Conservation (phyloP, 768 basidiomycete genomes). For the Inosperma sp. region DNA sequence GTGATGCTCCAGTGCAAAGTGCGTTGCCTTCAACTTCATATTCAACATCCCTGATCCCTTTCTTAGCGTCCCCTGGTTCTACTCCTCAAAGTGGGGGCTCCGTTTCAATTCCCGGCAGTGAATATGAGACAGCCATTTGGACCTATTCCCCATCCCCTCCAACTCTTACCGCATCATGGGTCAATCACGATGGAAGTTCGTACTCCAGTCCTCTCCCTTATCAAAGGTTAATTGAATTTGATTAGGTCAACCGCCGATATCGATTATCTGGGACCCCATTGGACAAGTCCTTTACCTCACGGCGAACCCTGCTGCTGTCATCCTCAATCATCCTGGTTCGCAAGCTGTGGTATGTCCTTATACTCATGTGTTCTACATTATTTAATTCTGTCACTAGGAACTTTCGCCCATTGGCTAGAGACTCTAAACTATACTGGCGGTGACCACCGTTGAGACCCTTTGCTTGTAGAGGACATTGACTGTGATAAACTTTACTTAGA, state of each 20-base stretch:
- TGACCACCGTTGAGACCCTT: too few relatives aligned
- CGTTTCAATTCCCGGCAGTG: background rate
- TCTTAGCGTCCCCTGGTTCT: background rate
- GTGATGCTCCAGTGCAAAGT: background rate
- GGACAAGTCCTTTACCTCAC: background rate
- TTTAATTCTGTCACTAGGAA: background rate
- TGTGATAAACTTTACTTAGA: too few relatives aligned
- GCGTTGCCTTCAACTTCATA: background rate
- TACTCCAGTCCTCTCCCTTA: background rate
- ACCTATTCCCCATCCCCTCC: constrained; percentile 2
- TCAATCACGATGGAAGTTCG: constrained; percentile 1
- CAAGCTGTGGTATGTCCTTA: background rate
- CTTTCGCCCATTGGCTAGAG: constrained; percentile 1
- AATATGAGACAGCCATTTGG: constrained; percentile 2
- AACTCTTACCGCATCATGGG: background rate
- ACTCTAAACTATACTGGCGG: background rate
- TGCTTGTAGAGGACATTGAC: too few relatives aligned
- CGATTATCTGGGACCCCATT: constrained; percentile 1
- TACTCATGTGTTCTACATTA: background rate
- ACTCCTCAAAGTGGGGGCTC: constrained; percentile 6
- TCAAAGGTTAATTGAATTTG: background rate
- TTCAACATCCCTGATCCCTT: background rate
- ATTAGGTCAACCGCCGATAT: background rate
- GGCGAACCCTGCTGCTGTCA: constrained; percentile 2
- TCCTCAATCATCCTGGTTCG: constrained; percentile 3